A percentile compares a stretch with the other conserved stretches of the same genome.
Conservation (phyloP, 257 asterid genomes). For the Prunella vulgaris region DNA sequence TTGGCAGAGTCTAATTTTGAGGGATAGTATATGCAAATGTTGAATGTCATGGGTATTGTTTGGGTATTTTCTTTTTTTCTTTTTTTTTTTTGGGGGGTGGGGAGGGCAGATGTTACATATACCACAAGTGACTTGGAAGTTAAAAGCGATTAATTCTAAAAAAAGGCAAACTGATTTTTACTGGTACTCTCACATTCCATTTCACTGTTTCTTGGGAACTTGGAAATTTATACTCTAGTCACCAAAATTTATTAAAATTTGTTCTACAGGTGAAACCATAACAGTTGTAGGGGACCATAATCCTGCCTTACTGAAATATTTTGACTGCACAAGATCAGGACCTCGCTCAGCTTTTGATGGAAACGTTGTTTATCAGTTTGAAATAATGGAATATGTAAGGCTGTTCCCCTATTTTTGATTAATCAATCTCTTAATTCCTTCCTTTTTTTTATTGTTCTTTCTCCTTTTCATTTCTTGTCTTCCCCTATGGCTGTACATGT, state of each 20-base stretch:
- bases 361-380: slow-evolving; percentile 95
- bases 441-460: not conserved
- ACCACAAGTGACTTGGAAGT: not conserved
- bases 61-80: too few species aligned
- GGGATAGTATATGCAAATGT: not conserved
- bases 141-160: not conserved
- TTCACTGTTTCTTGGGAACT: slow-evolving; percentile 4
- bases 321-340: slow-evolving; percentile 97
- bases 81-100: not conserved
- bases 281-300: slow-evolving; percentile 96
- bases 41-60: not conserved
- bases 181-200: slow-evolving; percentile 9
- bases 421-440: not conserved
- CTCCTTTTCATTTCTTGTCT: not conserved
- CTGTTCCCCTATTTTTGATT: slow-evolving; percentile 17
- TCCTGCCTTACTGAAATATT: slow-evolving; percentile 72
- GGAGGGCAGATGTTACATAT: not conserved
- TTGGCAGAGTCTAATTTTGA: not conserved
- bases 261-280: slow-evolving; percentile 75
- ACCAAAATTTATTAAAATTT: slow-evolving; percentile 15
- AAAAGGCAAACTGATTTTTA: not conserved
- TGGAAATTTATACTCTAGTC: not conserved
- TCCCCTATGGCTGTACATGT: not conserved
- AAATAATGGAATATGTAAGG: slow-evolving; percentile 98
- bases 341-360: slow-evolving; percentile 98